A percentile compares a stretch with the other conserved stretches of the same genome.
Evolutionary conservation across 2,329 filamentous ascomycete genomes (phyloP).

Genomic region (Penicillium nordicum): DNA sequence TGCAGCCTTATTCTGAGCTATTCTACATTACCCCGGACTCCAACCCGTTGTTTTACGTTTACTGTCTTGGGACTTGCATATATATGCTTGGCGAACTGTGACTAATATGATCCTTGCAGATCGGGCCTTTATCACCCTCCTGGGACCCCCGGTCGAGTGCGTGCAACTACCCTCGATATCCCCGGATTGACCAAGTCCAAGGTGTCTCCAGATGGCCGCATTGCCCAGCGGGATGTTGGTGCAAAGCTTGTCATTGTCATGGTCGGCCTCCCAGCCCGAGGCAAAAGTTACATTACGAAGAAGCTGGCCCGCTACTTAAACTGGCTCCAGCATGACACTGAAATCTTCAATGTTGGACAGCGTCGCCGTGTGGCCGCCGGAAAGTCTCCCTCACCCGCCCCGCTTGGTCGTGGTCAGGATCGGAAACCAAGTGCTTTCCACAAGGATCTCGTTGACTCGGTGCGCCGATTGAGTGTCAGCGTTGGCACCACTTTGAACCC

Average conservation of each 20-base stretch:
- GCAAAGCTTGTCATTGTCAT: slow-evolving; percentile 97
- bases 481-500: slow-evolving; percentile 27
- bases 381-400: slow-evolving; percentile 37
- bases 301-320: slow-evolving; percentile 93
- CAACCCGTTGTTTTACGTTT: not conserved
- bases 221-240: slow-evolving; percentile 88
- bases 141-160: slow-evolving; percentile 71
- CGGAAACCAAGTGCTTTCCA: slow-evolving; percentile 33
- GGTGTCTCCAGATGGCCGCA: slow-evolving; percentile 91
- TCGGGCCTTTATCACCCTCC: slow-evolving; percentile 20
- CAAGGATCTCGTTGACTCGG: slow-evolving; percentile 43
- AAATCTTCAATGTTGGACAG: slow-evolving; percentile 97
- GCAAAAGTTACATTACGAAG: slow-evolving; percentile 98
- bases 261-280: slow-evolving; percentile 91
- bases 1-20: slow-evolving; percentile 5
- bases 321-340: slow-evolving; percentile 94
- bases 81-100: not conserved
- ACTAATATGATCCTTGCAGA: slow-evolving; percentile 17
- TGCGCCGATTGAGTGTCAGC: slow-evolving; percentile 43
- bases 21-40: slow-evolving; percentile 4
- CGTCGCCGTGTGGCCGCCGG: slow-evolving; percentile 73
- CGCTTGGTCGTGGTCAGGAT: slow-evolving; percentile 7
- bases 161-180: slow-evolving; percentile 94
- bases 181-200: slow-evolving; percentile 93
- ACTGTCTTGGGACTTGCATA: not conserved